phyloP scores from a whole-genome alignment of 352 stramenopile species.

The Globisporangium abappressorium region DNA sequence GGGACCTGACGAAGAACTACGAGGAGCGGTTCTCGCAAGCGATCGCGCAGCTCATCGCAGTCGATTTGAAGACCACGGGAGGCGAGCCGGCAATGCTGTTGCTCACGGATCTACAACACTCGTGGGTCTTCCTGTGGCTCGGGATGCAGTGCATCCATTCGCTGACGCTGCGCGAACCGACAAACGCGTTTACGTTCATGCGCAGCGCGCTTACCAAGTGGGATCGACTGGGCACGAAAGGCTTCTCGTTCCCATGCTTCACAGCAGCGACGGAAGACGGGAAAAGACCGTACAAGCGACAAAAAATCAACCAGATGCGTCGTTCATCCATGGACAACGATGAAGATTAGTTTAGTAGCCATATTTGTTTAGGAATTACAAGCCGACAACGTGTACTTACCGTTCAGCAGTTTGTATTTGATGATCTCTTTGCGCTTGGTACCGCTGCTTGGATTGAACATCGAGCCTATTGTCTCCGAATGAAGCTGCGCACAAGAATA shows the following conservation, averaged over 20 bases:
- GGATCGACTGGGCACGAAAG: not conserved
- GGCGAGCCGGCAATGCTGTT: constrained; percentile 9
- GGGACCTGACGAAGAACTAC: constrained; percentile 4
- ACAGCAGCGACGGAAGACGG: not conserved
- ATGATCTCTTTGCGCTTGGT: too few relatives aligned
- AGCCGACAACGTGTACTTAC: not conserved
- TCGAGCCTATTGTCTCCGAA: too few relatives aligned
- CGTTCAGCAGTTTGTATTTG: too few relatives aligned
- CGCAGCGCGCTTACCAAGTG: constrained; percentile 3
- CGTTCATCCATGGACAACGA: not conserved
- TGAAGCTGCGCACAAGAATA: too few relatives aligned
- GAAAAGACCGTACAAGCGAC: constrained; percentile 8
- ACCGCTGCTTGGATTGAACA: too few relatives aligned
- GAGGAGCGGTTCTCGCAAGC: constrained; percentile 8
- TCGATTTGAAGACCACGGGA: constrained; percentile 10
- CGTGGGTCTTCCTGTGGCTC: constrained; percentile 15
- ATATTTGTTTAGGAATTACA: not conserved
- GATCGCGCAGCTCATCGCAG: constrained; percentile 8
- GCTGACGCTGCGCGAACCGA: not conserved
- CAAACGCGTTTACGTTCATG: constrained; percentile 7
- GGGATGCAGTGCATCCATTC: constrained; percentile 10
- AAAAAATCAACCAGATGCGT: constrained; percentile 8
- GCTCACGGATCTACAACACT: constrained; percentile 9
- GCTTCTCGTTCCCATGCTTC: constrained; percentile 1
- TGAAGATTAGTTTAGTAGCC: not conserved